These are phyloP conservation scores for Talaromyces wortmannii DNA, from an alignment of 495 filamentous ascomycete genomes.

Conservation along the genomic window DNA sequence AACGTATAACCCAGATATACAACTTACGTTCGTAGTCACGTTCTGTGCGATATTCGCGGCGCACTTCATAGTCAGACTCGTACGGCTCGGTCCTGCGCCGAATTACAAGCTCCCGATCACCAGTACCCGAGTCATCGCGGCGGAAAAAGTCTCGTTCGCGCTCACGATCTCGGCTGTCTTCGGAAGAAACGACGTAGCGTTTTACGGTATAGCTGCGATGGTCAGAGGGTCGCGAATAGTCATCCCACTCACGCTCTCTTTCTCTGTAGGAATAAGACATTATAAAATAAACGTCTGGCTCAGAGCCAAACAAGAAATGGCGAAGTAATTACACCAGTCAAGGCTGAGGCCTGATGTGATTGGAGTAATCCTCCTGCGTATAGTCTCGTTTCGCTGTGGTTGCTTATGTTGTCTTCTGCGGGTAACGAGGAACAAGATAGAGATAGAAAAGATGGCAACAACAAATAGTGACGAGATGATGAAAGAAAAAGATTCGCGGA, in stretches of 20 bases:
- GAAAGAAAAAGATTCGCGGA: neutral
- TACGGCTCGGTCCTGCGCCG: conserved; percentile 38
- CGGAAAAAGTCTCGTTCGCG: conserved; percentile 29
- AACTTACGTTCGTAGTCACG: conserved; percentile 51
- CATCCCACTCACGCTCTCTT: conserved; percentile 38
- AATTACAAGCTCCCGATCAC: conserved; percentile 43
- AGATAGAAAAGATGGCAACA: too few relatives aligned
- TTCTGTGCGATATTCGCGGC: conserved; percentile 37
- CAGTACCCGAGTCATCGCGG: conserved; percentile 26
- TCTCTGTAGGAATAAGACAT: conserved; percentile 43
- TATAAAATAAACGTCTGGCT: neutral
- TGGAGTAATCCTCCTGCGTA: neutral
- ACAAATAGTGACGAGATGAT: neutral
- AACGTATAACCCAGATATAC: conserved; percentile 6
- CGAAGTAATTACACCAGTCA: neutral
- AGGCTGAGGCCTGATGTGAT: neutral
- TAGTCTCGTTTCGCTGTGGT: neutral
- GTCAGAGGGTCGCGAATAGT: conserved; percentile 12
- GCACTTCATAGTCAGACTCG: conserved; percentile 34
- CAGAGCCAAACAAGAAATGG: neutral
- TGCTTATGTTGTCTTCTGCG: too few relatives aligned
- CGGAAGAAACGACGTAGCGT: conserved; percentile 41
- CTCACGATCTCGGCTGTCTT: conserved; percentile 35
- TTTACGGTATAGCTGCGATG: conserved; percentile 37
- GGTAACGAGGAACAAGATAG: too few relatives aligned